Conservation (phyloP, 371 early-diverging fungal genomes). For the Conidiobolus incongruus region DNA sequence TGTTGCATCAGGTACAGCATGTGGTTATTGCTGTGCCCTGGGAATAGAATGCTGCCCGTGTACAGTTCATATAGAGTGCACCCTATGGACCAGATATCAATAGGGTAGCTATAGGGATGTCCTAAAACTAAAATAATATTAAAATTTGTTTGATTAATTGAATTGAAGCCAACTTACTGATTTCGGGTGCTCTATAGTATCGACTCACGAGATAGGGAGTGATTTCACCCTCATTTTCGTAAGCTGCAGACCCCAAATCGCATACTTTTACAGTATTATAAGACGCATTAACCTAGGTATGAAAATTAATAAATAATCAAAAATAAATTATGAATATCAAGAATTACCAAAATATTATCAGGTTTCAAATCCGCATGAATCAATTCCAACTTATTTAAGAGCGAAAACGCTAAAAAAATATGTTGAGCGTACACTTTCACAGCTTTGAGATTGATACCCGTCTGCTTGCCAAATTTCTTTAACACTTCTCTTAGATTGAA, state of each 20-base stretch:
- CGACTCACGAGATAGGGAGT: slow-evolving; percentile 91
- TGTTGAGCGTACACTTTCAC: slow-evolving; percentile 84
- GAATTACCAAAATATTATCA: slow-evolving; percentile 74
- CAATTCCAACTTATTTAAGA: slow-evolving; percentile 57
- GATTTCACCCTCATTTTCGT: slow-evolving; percentile 63
- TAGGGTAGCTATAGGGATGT: slow-evolving; percentile 53
- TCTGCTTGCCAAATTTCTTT: slow-evolving; percentile 80
- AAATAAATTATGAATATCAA: not conserved
- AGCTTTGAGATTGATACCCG: slow-evolving; percentile 78
- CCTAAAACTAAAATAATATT: slow-evolving; percentile 44
- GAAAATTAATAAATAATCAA: not conserved
- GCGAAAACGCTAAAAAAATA: slow-evolving; percentile 60
- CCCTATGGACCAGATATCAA: slow-evolving; percentile 98
- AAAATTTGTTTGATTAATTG: not conserved
- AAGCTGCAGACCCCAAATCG: slow-evolving; percentile 86
- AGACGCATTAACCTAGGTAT: slow-evolving; percentile 29
- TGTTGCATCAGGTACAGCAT: slow-evolving; percentile 91
- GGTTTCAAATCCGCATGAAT: slow-evolving; percentile 98
- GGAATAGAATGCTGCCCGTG: slow-evolving; percentile 83
- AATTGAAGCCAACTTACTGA: slow-evolving; percentile 33
- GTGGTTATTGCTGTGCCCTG: slow-evolving; percentile 85
- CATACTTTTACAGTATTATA: slow-evolving; percentile 68
- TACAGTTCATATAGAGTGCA: slow-evolving; percentile 93
- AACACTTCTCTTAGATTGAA: slow-evolving; percentile 84
- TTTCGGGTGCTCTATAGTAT: slow-evolving; percentile 98